These are phyloP conservation scores for Chytriomyces hyalinus DNA, from an alignment of 192 early-diverging fungal genomes.

Conservation along the genomic window DNA sequence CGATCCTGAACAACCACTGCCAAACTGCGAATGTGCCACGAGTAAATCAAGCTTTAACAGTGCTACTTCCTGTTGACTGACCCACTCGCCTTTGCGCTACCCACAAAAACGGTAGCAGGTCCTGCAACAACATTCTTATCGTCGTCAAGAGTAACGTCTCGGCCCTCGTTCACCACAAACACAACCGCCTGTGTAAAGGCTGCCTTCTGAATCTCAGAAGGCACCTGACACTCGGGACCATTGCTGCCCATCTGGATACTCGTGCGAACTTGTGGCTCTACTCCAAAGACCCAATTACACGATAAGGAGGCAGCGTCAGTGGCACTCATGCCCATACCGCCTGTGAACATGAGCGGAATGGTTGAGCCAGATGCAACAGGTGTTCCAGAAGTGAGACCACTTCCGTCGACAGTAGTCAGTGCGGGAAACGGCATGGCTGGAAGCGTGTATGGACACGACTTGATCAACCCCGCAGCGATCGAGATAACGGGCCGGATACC, in stretches of 20 bases:
- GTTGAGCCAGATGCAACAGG: not conserved
- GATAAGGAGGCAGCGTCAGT: not conserved
- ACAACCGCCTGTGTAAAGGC: constrained; percentile 38
- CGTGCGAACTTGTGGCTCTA: constrained; percentile 3
- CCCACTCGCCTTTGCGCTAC: too few relatives aligned
- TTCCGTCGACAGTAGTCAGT: constrained; percentile 19
- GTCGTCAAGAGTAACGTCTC: constrained; percentile 42
- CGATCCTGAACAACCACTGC: too few relatives aligned
- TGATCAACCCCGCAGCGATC: constrained; percentile 56
- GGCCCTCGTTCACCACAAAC: constrained; percentile 44
- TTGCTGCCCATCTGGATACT: not conserved
- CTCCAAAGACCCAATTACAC: constrained; percentile 18
- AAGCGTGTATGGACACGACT: constrained; percentile 46
- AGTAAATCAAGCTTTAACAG: too few relatives aligned
- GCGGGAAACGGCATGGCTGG: constrained; percentile 45
- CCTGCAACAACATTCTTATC: constrained; percentile 52
- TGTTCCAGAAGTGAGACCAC: not conserved
- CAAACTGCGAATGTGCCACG: too few relatives aligned
- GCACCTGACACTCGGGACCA: not conserved
- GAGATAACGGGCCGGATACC: constrained; percentile 49
- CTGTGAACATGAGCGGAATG: not conserved
- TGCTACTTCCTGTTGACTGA: too few relatives aligned
- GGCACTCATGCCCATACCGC: constrained; percentile 36
- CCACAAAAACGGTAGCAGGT: constrained; percentile 33
- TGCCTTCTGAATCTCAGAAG: not conserved